Conservation (phyloP, 805 yeast species). For the Ogataea corticis region DNA sequence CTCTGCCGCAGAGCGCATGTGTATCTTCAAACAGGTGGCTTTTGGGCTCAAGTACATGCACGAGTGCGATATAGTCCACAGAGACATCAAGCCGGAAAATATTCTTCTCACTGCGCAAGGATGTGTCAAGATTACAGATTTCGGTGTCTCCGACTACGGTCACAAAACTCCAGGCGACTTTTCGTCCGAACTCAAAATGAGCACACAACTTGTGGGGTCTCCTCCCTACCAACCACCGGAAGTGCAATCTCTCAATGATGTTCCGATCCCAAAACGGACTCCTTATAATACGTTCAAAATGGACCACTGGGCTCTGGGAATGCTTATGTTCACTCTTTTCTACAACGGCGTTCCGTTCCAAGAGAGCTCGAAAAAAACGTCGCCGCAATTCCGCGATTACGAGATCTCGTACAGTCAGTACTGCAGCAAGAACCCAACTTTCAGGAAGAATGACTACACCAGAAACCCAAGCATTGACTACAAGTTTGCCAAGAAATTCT, state of each 20-base stretch:
- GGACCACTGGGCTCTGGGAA: slow-evolving; percentile 79
- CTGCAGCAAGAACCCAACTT: slow-evolving; percentile 35
- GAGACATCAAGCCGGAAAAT: slow-evolving; percentile 95
- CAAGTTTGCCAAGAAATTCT: slow-evolving; percentile 66
- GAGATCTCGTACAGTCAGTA: slow-evolving; percentile 39
- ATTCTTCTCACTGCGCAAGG: slow-evolving; percentile 62
- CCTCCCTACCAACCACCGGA: slow-evolving; percentile 87
- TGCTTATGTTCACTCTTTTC: slow-evolving; percentile 63
- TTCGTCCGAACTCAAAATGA: slow-evolving; percentile 39
- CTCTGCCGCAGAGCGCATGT: slow-evolving; percentile 54
- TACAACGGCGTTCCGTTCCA: slow-evolving; percentile 63
- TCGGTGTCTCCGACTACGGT: slow-evolving; percentile 82
- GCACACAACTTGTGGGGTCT: slow-evolving; percentile 68
- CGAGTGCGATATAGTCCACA: slow-evolving; percentile 77
- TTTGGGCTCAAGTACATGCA: slow-evolving; percentile 72
- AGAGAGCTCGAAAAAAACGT: slow-evolving; percentile 46
- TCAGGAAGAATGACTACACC: slow-evolving; percentile 46
- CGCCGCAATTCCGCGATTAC: slow-evolving; percentile 60
- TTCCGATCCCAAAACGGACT: slow-evolving; percentile 34
- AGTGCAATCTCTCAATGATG: slow-evolving; percentile 55
- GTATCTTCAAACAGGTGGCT: slow-evolving; percentile 73
- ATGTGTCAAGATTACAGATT: slow-evolving; percentile 80
- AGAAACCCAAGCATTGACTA: slow-evolving; percentile 74
- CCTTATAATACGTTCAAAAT: slow-evolving; percentile 62
- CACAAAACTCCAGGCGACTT: slow-evolving; percentile 58